phyloP scores from a whole-genome alignment of 2,329 filamentous ascomycete genomes.

The Colletotrichum tabaci region DNA sequence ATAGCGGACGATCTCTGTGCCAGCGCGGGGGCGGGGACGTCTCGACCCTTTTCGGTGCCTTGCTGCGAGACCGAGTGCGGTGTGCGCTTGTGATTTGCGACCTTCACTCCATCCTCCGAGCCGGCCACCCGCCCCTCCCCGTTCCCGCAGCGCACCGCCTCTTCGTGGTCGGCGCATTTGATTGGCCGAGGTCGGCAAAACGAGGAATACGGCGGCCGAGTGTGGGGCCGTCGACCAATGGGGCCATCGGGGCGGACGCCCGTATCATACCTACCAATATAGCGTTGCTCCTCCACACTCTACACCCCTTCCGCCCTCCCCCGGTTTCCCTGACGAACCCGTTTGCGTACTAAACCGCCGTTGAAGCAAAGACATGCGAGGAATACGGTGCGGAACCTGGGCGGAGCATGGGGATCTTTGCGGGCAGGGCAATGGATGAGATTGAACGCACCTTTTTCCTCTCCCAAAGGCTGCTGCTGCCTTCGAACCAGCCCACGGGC shows the following conservation, averaged over 20 bases:
- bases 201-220: slow-evolving; percentile 21
- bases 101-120: not conserved
- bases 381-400: not conserved
- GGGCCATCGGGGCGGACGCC: not conserved
- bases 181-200: slow-evolving; percentile 4
- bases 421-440: not conserved
- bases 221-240: slow-evolving; percentile 23
- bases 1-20: slow-evolving; percentile 7
- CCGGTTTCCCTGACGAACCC: not conserved
- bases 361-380: slow-evolving; percentile 7
- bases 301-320: not conserved
- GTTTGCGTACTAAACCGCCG: not conserved
- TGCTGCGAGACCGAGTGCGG: not conserved
- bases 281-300: not conserved
- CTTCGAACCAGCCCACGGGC: not conserved
- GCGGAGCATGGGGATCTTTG: not conserved
- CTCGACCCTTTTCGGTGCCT: not conserved
- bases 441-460: not conserved
- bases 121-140: not conserved
- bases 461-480: not conserved
- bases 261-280: not conserved
- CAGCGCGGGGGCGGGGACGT: not conserved
- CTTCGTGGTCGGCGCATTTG: not conserved
- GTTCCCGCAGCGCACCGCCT: not conserved
- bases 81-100: too few species aligned